Evolutionary conservation across 768 basidiomycete genomes (phyloP).

Genomic region (Mycena maculata): DNA sequence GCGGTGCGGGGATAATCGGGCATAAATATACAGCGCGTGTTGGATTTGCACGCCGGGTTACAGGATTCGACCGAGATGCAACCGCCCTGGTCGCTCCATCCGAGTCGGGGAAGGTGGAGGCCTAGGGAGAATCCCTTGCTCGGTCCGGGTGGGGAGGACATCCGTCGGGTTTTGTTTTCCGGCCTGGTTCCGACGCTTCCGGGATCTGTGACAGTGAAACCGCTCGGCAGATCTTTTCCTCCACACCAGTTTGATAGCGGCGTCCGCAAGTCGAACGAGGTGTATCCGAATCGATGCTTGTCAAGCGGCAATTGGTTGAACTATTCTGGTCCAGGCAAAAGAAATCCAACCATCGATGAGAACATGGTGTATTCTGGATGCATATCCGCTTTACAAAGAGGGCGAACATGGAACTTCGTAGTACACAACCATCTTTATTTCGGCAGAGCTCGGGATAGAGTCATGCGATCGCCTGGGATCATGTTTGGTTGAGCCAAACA

Average conservation of each 20-base stretch:
- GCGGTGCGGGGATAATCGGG: not conserved
- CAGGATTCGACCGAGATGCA: not conserved
- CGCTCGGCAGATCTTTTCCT: not conserved
- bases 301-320: not conserved
- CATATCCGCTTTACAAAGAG: not conserved
- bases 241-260: not conserved
- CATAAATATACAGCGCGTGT: no score
- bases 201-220: conserved; percentile 1
- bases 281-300: conserved; percentile 4
- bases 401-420: not conserved
- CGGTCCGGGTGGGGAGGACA: no score
- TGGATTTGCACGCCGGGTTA: conserved; percentile 11
- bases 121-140: not conserved
- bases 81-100: no score
- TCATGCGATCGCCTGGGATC: conserved; percentile 19
- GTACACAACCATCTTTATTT: conserved; percentile 19
- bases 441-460: not conserved
- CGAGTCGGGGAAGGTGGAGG: not conserved
- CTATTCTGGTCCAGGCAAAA: not conserved
- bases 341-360: conserved; percentile 2
- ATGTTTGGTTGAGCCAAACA: conserved; percentile 24
- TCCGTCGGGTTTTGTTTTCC: not conserved
- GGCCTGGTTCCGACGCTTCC: no score
- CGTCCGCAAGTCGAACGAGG: not conserved
- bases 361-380: not conserved